Base-by-base conservation (phyloP, 192 early-diverging fungal genomes). In the Funneliformis geosporum region DNA sequence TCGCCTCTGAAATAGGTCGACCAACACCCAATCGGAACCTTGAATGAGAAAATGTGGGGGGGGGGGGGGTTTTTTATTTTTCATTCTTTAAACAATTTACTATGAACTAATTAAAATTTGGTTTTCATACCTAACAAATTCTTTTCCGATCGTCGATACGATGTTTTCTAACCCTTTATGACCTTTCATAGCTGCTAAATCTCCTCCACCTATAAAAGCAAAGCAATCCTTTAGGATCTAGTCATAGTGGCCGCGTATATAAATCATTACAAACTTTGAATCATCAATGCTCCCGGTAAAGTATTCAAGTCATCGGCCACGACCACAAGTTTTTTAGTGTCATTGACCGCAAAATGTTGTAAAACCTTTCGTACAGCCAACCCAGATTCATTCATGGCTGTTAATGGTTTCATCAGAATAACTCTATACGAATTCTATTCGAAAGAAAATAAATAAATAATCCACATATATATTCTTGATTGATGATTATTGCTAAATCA, bases 241-340 rank as follows among this genome's bases (percentile, higher is more conserved):
- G 8, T 55, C 16, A n/a, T 10, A 27, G 11, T 43, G 4, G 21
- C 27, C 5, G 27, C 4, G 73, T 18, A 11, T 38, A 69, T 27
- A 4, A 68, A 8, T 33, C 25, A 27, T 33, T 4, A 77, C 70
- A 28, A 79, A 89, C 88, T 83, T 83, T 90, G 89, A n/a, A 91
- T 82, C 59, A 85, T 82, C 38, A 91, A 76, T 4, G 86, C 72
- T 12, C 90, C 90, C 2, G 88, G 90, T 38, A 89, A 78, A 23
- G 89, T 88, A 55, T 90, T 88, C 12, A 90, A 79, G 68, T 91
- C 90, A 67, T 91, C 90, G 16, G 83, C 89, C 7, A 89, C 83
- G 18, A 89, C 89, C 47, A 91, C 85, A 18, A 91, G 23, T 73
- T 86, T 87, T 80, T 87, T 87, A 23, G 82, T 60, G 68, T 90